phyloP scores from a whole-genome alignment of 2,329 filamentous ascomycete genomes.

The Penicillium paneum region DNA sequence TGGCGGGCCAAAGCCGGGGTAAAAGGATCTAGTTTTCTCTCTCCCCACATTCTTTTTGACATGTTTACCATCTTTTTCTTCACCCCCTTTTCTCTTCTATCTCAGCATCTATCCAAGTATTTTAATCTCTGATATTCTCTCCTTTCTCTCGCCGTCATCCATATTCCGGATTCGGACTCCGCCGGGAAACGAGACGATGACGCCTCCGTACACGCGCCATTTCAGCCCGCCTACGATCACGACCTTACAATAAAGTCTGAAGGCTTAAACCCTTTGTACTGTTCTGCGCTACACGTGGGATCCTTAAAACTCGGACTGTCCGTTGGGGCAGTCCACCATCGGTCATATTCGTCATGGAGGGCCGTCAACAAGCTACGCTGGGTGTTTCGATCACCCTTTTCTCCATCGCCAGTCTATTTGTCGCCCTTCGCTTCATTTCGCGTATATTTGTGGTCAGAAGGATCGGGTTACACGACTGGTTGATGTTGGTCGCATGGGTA shows the following conservation, averaged over 20 bases:
- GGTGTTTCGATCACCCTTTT: conserved; percentile 50
- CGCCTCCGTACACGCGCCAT: neutral
- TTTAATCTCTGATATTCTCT: neutral
- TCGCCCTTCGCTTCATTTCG: conserved; percentile 69
- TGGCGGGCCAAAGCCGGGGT: conserved; percentile 3
- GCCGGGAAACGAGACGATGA: conserved; percentile 5
- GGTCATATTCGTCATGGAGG: conserved; percentile 24
- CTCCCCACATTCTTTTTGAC: conserved; percentile 4
- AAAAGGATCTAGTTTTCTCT: conserved; percentile 2
- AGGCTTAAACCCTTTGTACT: neutral
- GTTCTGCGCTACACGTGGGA: neutral
- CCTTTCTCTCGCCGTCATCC: neutral
- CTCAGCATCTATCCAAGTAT: neutral
- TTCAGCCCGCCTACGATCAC: neutral
- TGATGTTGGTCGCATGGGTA: conserved; percentile 76
- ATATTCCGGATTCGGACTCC: neutral
- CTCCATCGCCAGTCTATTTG: conserved; percentile 68
- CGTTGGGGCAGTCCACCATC: neutral
- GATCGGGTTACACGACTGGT: conserved; percentile 73
- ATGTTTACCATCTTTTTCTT: conserved; percentile 1
- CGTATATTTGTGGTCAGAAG: conserved; percentile 69
- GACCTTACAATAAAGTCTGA: neutral
- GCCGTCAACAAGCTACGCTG: conserved; percentile 39
- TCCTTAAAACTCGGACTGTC: neutral
- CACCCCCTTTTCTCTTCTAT: neutral